Evolutionary conservation across 1,139 yeast species (phyloP).

Genomic region (Lodderomyces theae): DNA sequence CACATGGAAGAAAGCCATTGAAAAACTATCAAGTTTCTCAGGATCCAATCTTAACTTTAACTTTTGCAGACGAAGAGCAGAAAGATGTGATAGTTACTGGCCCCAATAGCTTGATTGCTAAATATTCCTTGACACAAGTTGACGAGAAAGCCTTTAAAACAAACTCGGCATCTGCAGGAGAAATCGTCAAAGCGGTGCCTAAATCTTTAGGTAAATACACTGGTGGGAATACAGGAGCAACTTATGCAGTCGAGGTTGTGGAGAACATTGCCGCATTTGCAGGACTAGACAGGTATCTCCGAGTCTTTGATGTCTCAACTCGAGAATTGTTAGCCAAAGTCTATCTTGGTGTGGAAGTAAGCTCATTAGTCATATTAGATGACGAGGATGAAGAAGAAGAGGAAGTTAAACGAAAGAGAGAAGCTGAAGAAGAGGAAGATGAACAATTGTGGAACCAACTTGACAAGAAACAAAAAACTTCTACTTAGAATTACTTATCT

Average conservation of each 20-base stretch:
- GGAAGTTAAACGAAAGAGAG: constrained; percentile 21
- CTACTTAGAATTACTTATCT: constrained; percentile 11
- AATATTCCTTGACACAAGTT: constrained; percentile 42
- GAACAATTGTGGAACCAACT: constrained; percentile 43
- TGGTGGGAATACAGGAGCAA: constrained; percentile 49
- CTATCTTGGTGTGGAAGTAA: constrained; percentile 72
- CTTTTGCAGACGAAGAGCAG: constrained; percentile 30
- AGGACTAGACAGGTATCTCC: constrained; percentile 81
- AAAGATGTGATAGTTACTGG: constrained; percentile 54
- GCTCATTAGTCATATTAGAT: constrained; percentile 52
- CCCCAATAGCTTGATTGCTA: constrained; percentile 53
- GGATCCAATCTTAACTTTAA: constrained; percentile 43
- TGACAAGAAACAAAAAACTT: constrained; percentile 21
- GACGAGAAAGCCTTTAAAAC: constrained; percentile 38
- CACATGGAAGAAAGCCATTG: constrained; percentile 58
- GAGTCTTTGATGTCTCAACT: constrained; percentile 63
- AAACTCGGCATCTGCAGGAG: constrained; percentile 46
- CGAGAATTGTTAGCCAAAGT: constrained; percentile 68
- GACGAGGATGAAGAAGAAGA: constrained; percentile 37
- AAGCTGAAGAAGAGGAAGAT: constrained; percentile 27
- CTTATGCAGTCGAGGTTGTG: constrained; percentile 28
- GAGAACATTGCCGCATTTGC: constrained; percentile 52
- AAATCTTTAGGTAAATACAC: constrained; percentile 42
- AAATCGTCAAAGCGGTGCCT: constrained; percentile 35
- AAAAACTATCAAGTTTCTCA: constrained; percentile 47